Conservation (phyloP, 2,329 filamentous ascomycete species). For the Hortaea werneckii region DNA sequence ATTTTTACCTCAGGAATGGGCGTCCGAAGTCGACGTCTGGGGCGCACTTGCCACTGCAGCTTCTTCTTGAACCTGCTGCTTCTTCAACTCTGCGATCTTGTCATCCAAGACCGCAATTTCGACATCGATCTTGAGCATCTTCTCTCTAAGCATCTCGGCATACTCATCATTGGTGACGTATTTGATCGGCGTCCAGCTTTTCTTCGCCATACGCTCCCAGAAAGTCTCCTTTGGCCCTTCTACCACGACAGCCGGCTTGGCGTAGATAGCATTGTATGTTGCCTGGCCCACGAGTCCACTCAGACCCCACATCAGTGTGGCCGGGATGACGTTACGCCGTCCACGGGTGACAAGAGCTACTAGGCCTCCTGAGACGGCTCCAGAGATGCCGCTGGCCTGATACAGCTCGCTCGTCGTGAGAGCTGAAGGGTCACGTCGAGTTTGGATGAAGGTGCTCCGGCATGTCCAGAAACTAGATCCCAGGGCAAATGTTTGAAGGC, state of each 20-base stretch:
- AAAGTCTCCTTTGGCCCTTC: slow-evolving; percentile 31
- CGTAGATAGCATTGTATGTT: slow-evolving; percentile 43
- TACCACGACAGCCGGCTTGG: slow-evolving; percentile 14
- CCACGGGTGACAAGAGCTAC: slow-evolving; percentile 50
- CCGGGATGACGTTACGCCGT: slow-evolving; percentile 45
- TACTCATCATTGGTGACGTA: slow-evolving; percentile 65
- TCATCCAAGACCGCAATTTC: slow-evolving; percentile 74
- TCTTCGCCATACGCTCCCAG: slow-evolving; percentile 44
- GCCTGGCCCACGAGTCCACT: slow-evolving; percentile 49
- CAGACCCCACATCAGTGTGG: slow-evolving; percentile 48
- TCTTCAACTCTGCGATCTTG: slow-evolving; percentile 48
- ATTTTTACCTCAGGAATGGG: too few relatives aligned
- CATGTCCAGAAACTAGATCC: slow-evolving; percentile 67
- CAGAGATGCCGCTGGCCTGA: slow-evolving; percentile 59
- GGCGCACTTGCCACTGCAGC: neutral
- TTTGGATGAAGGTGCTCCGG: slow-evolving; percentile 30
- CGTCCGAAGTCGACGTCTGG: too few relatives aligned
- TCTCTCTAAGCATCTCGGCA: slow-evolving; percentile 58
- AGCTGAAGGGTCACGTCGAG: slow-evolving; percentile 1
- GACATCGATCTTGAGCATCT: slow-evolving; percentile 59
- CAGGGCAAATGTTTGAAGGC: slow-evolving; percentile 71
- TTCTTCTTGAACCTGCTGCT: slow-evolving; percentile 10
- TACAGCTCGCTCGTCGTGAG: slow-evolving; percentile 11
- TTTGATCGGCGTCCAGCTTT: slow-evolving; percentile 62
- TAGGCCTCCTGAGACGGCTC: slow-evolving; percentile 51